Evolutionary conservation across 106 monocot genomes (phyloP).

Genomic region (Dendrobium nobile): DNA sequence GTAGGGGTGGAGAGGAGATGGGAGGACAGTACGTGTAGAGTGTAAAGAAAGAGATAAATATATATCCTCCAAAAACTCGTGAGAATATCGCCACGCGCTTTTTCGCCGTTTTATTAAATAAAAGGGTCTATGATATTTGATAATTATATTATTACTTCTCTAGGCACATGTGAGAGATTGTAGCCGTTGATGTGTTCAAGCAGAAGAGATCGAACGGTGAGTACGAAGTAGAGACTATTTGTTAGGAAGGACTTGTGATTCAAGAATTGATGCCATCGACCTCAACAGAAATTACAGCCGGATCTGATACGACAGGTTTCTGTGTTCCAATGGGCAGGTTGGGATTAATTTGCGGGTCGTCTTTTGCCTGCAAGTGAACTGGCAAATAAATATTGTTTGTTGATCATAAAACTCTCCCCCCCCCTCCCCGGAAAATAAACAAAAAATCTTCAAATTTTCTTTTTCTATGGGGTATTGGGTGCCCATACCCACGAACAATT

Average conservation of each 20-base stretch:
- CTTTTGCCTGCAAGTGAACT: too few relatives aligned
- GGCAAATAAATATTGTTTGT: too few relatives aligned
- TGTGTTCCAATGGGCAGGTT: background rate
- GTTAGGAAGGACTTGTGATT: background rate
- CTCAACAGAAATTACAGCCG: background rate
- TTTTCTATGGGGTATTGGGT: too few relatives aligned
- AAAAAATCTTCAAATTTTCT: too few relatives aligned
- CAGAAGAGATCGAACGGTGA: background rate
- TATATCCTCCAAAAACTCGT: background rate
- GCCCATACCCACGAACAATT: too few relatives aligned
- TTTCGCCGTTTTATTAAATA: background rate
- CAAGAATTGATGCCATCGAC: background rate
- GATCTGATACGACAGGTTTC: background rate
- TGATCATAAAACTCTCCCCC: too few relatives aligned
- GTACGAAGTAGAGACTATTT: background rate
- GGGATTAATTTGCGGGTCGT: background rate
- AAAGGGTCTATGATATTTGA: too few relatives aligned
- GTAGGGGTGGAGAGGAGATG: background rate
- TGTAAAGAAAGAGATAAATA: background rate
- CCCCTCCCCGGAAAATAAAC: too few relatives aligned
- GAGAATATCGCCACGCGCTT: background rate
- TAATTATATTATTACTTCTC: background rate
- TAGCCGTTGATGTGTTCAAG: background rate
- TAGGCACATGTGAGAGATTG: background rate
- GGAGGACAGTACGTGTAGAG: background rate